Conservation (phyloP, 495 filamentous ascomycete species). For the Penicillium robsamsonii region DNA sequence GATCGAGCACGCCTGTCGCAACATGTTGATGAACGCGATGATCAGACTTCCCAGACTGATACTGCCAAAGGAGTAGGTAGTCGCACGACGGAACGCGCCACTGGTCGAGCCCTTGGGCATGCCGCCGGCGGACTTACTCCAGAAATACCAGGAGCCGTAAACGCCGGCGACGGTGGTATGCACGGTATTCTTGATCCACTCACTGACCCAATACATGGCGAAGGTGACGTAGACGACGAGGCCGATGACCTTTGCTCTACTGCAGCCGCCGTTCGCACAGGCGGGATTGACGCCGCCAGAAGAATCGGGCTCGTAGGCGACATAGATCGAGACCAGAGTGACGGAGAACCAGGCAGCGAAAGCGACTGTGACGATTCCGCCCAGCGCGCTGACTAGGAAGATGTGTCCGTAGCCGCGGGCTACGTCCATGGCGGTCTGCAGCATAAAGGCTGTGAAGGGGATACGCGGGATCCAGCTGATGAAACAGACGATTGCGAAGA, state of each 20-base stretch:
- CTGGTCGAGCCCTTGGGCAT: slow-evolving; percentile 75
- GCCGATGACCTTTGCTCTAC: slow-evolving; percentile 73
- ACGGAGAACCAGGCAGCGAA: slow-evolving; percentile 69
- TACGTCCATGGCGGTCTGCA: slow-evolving; percentile 84
- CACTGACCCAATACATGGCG: slow-evolving; percentile 86
- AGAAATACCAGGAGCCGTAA: slow-evolving; percentile 94
- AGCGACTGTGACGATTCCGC: slow-evolving; percentile 68
- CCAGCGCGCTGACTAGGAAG: slow-evolving; percentile 78
- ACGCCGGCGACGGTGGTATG: slow-evolving; percentile 85
- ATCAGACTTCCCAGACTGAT: slow-evolving; percentile 83
- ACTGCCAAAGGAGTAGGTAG: slow-evolving; percentile 89
- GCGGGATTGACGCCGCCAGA: slow-evolving; percentile 52
- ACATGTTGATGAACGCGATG: slow-evolving; percentile 81
- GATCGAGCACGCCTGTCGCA: slow-evolving; percentile 73
- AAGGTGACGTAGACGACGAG: slow-evolving; percentile 85
- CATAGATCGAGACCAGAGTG: slow-evolving; percentile 66
- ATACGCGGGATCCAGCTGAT: slow-evolving; percentile 84
- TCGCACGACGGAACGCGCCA: slow-evolving; percentile 66
- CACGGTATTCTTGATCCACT: slow-evolving; percentile 89
- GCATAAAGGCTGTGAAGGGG: slow-evolving; percentile 85
- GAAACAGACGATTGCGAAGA: slow-evolving; percentile 78
- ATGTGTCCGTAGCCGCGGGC: slow-evolving; percentile 80
- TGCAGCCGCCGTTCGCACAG: slow-evolving; percentile 71
- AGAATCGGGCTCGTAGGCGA: slow-evolving; percentile 67
- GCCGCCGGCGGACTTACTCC: slow-evolving; percentile 53